Evolutionary conservation across 1,139 yeast species (phyloP), one percentile per base, ranked within the genome.

Genomic region (Wickerhamomyces sp.): DNA sequence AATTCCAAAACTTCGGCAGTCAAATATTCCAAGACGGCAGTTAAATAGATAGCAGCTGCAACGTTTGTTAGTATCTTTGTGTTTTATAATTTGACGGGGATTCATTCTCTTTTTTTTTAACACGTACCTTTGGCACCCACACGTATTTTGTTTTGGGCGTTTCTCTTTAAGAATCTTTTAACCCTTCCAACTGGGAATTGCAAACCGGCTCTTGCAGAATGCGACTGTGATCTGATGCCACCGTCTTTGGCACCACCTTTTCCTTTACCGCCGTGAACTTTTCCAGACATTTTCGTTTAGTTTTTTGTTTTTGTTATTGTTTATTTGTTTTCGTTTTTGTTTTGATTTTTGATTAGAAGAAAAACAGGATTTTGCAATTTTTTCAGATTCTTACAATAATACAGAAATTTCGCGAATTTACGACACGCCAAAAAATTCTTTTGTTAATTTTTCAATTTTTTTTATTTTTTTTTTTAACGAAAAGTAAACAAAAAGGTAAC

Each of bases 151-250:
- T 87, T 87, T 61, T 89, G 96, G 24, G 96, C 96, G 47, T 81
- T 83, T 63, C 76, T 82, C 73, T 92, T 92, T 67, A 92, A 74
- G 61, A 89, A 92, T 67, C 98, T 79, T 78, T 92, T 89, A 58
- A 92, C 89, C 78, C 99, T 88, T 40, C 99, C 99, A 27, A 94
- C 98, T 36, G 99, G 99, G 70, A 92, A 92, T 64, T 88, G 97
- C 60, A 92, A 74, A 21, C 98, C 98, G 22, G 98, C 98, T 64
- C 96, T 83, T 15, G 97, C 96, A 16, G 97, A 88, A 58, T 90
- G 96, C 16, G 97, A 89, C 56, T 88, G 79, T 48, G 87, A 70
- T 66, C 85, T 78, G 48, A 76, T 68, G 43, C 81, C 74, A 44
- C 75, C 74, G 45, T 73, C 78, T 56, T 74, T 72, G 55, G 82